Evolutionary conservation across 441 rosid species (phyloP).

Genomic region (Sinapis alba): DNA sequence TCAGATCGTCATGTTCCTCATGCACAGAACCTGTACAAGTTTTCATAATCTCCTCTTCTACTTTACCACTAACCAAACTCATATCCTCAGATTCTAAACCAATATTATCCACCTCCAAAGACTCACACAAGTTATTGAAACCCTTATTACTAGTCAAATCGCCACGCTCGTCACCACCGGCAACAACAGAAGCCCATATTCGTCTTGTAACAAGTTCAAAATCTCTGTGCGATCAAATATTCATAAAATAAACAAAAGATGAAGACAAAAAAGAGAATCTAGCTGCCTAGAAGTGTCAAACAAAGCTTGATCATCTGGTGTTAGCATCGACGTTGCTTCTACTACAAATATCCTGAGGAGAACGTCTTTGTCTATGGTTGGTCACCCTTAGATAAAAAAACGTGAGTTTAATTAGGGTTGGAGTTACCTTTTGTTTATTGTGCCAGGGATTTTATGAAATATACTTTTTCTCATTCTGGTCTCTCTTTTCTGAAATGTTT

Average conservation of each 20-base stretch:
- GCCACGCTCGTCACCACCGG: neutral
- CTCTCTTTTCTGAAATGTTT: too few relatives aligned
- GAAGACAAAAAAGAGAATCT: neutral
- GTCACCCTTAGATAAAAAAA: neutral
- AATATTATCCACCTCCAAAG: too few relatives aligned
- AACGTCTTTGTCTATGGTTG: too few relatives aligned
- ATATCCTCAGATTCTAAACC: too few relatives aligned
- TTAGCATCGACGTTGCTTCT: too few relatives aligned
- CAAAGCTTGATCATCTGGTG: neutral
- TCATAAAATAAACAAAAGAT: neutral
- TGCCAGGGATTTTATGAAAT: too few relatives aligned
- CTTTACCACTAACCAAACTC: too few relatives aligned
- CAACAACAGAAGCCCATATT: neutral
- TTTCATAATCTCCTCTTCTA: neutral
- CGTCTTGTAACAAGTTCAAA: neutral
- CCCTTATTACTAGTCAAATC: neutral
- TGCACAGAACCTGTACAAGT: neutral
- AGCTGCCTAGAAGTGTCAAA: neutral
- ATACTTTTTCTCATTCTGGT: too few relatives aligned
- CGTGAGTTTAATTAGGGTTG: slow-evolving; percentile 27
- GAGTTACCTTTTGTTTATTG: neutral
- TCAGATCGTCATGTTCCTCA: neutral
- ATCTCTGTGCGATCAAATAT: neutral
- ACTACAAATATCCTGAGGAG: neutral
- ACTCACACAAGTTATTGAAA: neutral